Evolutionary conservation across 371 early-diverging fungal species (phyloP), one percentile per base, ranked within the genome.

Genomic region (Zychaea mexicana): DNA sequence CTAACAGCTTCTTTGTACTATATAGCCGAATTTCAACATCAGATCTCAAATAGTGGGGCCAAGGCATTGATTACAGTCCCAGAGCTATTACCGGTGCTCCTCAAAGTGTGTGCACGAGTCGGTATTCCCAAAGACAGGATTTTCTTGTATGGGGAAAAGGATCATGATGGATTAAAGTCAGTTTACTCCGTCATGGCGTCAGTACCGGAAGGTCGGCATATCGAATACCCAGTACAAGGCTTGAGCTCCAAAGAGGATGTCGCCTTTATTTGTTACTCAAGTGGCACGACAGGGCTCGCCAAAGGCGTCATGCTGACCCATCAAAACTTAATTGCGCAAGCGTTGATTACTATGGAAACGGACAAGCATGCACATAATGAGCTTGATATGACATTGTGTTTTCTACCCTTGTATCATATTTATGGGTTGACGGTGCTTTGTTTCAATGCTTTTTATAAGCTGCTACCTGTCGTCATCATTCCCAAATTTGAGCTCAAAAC

Each of bases 181-280:
- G 33, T 68, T 8, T 42, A 61, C 9, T 39, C 42, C 55, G 45
- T 38, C 45, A 45, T 33, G n/a, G 0, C 38, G 22, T 42, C 13
- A 0, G 9, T n/a, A n/a, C n/a, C n/a, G n/a, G n/a, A n/a, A n/a
- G n/a, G 28, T 21, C 56, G 59, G 74, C 13, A 71, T 68, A 19
- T 61, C 24, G 32, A 55, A 27, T 49, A 27, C 15, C 64, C 78
- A 49, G 7, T 70, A 6, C 26, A 65, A 46, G 65, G 73, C 12
- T 42, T 77, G 3, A 57, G 65, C 32, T 58, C 65, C 1, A 66
- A 57, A 61, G 84, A 82, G 17, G 69, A 77, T 57, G 67, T 92
- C n/a, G 94, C 94, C 6, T 92, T 90, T 64, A 81, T 96, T 39
- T 93, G 92, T 72, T 96, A 91, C 78, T 93, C 93, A 15, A 90